Evolutionary conservation across 305 asterid genomes (phyloP).

Genomic region (Coffea humblotiana): DNA sequence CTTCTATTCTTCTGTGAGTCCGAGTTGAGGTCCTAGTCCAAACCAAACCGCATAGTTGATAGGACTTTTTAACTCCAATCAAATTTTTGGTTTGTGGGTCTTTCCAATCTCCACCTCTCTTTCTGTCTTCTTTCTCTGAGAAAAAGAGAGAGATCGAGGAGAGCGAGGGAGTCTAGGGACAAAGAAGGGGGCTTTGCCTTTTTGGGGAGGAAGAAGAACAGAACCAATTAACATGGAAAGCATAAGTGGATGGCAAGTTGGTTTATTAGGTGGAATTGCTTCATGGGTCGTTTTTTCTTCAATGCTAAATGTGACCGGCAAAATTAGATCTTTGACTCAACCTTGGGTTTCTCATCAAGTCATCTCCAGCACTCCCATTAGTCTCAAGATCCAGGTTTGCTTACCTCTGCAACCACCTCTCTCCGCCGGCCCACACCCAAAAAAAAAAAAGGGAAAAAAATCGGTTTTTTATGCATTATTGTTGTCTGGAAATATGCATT

Average conservation of each 20-base stretch:
- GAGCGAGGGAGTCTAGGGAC: neutral
- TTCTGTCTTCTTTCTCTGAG: neutral
- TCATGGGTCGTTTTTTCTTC: slow-evolving; percentile 80
- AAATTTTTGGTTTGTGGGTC: slow-evolving; percentile 9
- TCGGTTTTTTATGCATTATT: neutral
- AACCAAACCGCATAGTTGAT: neutral
- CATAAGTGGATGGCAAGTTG: slow-evolving; percentile 56
- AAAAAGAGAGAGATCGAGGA: neutral
- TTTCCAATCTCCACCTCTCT: slow-evolving; percentile 4
- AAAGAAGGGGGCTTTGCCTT: slow-evolving; percentile 1
- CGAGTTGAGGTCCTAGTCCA: neutral
- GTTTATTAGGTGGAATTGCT: slow-evolving; percentile 56
- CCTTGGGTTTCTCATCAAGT: slow-evolving; percentile 71
- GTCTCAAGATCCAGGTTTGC: slow-evolving; percentile 80
- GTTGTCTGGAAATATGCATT: neutral
- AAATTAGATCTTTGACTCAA: slow-evolving; percentile 74
- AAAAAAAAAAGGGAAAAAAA: too few relatives aligned
- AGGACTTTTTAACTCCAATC: neutral
- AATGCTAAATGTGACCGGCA: slow-evolving; percentile 54
- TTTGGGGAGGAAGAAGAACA: neutral
- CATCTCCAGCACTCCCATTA: slow-evolving; percentile 55
- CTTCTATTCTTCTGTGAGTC: neutral
- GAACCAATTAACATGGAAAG: slow-evolving; percentile 47
- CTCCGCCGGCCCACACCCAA: neutral
- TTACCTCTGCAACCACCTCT: too few relatives aligned